Conservation (phyloP, 2,329 filamentous ascomycete species). For the Xylaria sp. region DNA sequence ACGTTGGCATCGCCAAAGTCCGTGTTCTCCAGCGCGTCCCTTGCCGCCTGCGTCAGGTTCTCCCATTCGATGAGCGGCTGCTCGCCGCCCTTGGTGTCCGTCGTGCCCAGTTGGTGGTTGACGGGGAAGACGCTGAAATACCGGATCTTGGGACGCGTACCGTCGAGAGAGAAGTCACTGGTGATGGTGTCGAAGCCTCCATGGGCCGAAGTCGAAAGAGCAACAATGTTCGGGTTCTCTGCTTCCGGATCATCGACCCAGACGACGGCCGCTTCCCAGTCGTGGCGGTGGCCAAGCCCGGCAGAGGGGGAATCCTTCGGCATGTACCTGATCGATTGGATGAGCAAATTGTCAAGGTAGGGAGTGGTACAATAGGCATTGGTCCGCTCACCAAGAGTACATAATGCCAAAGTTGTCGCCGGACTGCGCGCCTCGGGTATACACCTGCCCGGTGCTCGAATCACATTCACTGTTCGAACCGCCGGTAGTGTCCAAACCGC, state of each 20-base stretch:
- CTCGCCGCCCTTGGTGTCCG: slow-evolving; percentile 38
- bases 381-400: slow-evolving; percentile 34
- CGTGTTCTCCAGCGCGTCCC: slow-evolving; percentile 39
- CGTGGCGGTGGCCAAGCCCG: slow-evolving; percentile 42
- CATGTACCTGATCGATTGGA: slow-evolving; percentile 36
- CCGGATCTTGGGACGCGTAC: slow-evolving; percentile 35
- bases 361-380: slow-evolving; percentile 5
- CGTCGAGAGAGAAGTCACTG: slow-evolving; percentile 28
- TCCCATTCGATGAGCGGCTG: slow-evolving; percentile 48
- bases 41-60: slow-evolving; percentile 37
- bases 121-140: slow-evolving; percentile 38
- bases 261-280: slow-evolving; percentile 41
- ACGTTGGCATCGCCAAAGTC: slow-evolving; percentile 46
- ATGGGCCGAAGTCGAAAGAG: slow-evolving; percentile 38
- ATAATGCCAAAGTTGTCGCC: slow-evolving; percentile 37
- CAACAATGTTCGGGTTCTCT: slow-evolving; percentile 34
- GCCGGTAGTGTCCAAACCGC: slow-evolving; percentile 35
- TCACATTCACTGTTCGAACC: slow-evolving; percentile 32
- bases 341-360: slow-evolving; percentile 3
- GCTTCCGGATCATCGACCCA: slow-evolving; percentile 35
- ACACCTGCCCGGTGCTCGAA: slow-evolving; percentile 39
- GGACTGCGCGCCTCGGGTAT: slow-evolving; percentile 34
- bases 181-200: slow-evolving; percentile 35
- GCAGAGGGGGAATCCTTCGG: slow-evolving; percentile 44
- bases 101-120: slow-evolving; percentile 43